These are phyloP conservation scores for Hydnomerulius pinastri DNA, from an alignment of 768 basidiomycete species.

Conservation along the genomic window DNA sequence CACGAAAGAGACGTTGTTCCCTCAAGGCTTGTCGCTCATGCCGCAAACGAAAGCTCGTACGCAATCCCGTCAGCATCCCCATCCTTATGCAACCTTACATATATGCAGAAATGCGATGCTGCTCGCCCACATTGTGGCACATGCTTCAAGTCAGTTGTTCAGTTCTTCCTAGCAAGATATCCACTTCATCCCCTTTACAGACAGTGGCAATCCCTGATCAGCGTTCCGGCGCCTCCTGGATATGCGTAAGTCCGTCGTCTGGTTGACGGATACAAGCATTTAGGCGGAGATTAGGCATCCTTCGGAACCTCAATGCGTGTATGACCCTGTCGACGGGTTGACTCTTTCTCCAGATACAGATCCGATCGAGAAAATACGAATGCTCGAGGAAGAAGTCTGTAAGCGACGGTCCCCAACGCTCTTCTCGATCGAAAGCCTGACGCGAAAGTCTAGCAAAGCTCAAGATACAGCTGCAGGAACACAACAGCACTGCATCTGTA, in stretches of 20 bases:
- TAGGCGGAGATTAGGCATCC: conserved; percentile 59
- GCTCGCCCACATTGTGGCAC: conserved; percentile 83
- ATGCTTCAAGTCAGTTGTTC: conserved; percentile 72
- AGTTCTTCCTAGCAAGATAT: background rate
- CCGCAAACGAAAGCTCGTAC: conserved; percentile 80
- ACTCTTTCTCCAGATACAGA: conserved; percentile 75
- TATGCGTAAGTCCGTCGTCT: conserved; percentile 60
- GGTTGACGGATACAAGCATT: conserved; percentile 1
- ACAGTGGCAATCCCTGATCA: conserved; percentile 80
- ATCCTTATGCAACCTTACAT: conserved; percentile 5
- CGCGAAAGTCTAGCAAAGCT: conserved; percentile 53
- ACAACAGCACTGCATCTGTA: conserved; percentile 35
- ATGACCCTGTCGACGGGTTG: conserved; percentile 85
- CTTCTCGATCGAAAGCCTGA: conserved; percentile 9
- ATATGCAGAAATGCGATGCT: conserved; percentile 80
- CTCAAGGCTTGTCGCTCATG: conserved; percentile 76
- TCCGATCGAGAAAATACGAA: conserved; percentile 75
- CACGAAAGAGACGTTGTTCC: conserved; percentile 1
- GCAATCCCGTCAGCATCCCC: conserved; percentile 25
- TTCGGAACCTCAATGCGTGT: conserved; percentile 80
- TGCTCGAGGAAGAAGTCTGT: conserved; percentile 81
- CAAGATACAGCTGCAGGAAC: conserved; percentile 61
- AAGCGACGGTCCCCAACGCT: conserved; percentile 19
- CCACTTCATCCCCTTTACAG: conserved; percentile 38
- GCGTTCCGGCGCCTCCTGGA: conserved; percentile 83